phyloP scores from a whole-genome alignment of 192 early-diverging fungal species.

The Podila minutissima region DNA sequence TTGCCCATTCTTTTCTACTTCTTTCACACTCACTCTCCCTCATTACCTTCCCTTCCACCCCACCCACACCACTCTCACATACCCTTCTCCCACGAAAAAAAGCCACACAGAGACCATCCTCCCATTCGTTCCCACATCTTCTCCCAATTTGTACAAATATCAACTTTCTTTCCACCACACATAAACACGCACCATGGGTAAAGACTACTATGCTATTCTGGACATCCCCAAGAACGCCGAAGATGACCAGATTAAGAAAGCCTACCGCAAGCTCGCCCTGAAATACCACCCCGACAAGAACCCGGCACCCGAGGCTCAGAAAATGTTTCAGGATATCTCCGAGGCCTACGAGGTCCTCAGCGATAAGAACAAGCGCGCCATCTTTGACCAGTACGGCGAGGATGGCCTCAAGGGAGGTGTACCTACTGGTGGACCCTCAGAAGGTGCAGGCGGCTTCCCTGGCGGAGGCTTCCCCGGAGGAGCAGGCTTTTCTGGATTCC shows the following conservation, averaged over 20 bases:
- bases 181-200: conserved; percentile 25
- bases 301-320: conserved; percentile 62
- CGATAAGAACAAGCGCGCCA: conserved; percentile 91
- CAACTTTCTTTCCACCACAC: neutral
- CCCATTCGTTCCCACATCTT: neutral
- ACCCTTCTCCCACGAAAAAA: too few relatives aligned
- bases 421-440: conserved; percentile 54
- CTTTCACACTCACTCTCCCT: neutral
- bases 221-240: conserved; percentile 67
- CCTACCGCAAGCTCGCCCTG: conserved; percentile 76
- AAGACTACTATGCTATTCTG: conserved; percentile 76
- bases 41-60: neutral
- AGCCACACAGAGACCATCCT: too few relatives aligned
- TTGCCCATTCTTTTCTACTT: neutral
- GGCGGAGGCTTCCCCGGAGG: conserved; percentile 70
- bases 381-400: conserved; percentile 97
- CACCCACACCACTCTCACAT: too few relatives aligned
- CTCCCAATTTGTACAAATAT: neutral
- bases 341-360: conserved; percentile 97
- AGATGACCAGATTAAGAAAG: conserved; percentile 77
- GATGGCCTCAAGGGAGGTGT: conserved; percentile 87
- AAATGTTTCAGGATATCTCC: conserved; percentile 96
- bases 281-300: conserved; percentile 80
- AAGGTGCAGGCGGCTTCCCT: conserved; percentile 59
- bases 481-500: conserved; percentile 64